Conservation (phyloP, 2,329 filamentous ascomycete genomes). For the Bipolaris zeicola region DNA sequence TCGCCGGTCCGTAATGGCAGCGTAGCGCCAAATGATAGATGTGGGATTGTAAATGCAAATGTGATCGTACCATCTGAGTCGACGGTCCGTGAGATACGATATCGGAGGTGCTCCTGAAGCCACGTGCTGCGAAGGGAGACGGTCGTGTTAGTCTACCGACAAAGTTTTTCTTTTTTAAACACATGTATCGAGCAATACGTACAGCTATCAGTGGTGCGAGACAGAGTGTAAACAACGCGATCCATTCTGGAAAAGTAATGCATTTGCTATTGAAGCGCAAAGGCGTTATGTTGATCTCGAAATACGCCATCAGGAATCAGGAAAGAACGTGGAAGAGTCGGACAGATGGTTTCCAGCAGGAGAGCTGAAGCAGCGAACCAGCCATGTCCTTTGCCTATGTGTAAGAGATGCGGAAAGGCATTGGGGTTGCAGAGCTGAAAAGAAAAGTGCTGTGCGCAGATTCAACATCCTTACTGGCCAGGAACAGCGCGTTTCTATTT, state of each 20-base stretch:
- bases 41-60: slow-evolving; percentile 45
- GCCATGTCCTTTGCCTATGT: background rate
- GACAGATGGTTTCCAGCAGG: background rate
- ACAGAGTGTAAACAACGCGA: slow-evolving; percentile 38
- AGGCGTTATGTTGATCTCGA: slow-evolving; percentile 2
- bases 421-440: background rate
- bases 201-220: slow-evolving; percentile 40
- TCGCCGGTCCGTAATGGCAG: slow-evolving; percentile 43
- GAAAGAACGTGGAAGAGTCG: background rate
- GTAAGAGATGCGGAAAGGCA: background rate
- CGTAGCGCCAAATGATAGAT: slow-evolving; percentile 49
- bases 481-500: background rate
- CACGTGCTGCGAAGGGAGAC: slow-evolving; percentile 25
- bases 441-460: background rate
- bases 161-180: background rate
- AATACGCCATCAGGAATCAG: background rate
- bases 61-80: slow-evolving; percentile 39
- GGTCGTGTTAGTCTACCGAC: background rate
- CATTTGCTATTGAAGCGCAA: slow-evolving; percentile 13
- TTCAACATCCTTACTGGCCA: background rate
- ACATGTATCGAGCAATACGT: background rate
- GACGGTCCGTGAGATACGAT: slow-evolving; percentile 21
- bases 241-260: slow-evolving; percentile 37
- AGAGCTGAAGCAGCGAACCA: background rate
- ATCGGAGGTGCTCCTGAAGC: slow-evolving; percentile 29